Evolutionary conservation across 805 yeast species (phyloP).

Genomic region (Peterozyma xylosa): DNA sequence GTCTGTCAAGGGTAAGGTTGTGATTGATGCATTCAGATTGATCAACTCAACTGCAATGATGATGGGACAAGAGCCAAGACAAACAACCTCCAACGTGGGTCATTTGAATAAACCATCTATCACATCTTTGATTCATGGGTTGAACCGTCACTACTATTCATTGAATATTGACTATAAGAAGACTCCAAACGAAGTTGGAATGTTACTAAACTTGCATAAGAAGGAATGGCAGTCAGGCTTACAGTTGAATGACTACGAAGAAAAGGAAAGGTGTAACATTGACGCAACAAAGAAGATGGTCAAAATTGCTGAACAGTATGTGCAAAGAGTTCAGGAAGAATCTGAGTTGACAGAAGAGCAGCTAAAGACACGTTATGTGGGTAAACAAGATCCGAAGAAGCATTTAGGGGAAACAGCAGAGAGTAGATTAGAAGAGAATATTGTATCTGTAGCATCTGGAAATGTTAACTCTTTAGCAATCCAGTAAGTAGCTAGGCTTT

Average conservation of each 20-base stretch:
- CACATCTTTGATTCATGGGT: slow-evolving; percentile 94
- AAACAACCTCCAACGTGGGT: slow-evolving; percentile 93
- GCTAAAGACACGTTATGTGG: slow-evolving; percentile 91
- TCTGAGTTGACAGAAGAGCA: slow-evolving; percentile 82
- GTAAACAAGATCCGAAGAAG: slow-evolving; percentile 98
- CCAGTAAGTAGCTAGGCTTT: slow-evolving; percentile 31
- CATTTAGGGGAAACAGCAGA: slow-evolving; percentile 90
- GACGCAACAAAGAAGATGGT: slow-evolving; percentile 74
- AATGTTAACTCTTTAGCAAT: slow-evolving; percentile 88
- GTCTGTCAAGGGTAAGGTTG: slow-evolving; percentile 97
- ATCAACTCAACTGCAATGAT: slow-evolving; percentile 81
- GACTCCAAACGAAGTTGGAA: slow-evolving; percentile 85
- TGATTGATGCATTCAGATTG: slow-evolving; percentile 95
- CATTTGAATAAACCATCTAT: slow-evolving; percentile 92
- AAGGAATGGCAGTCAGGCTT: slow-evolving; percentile 94
- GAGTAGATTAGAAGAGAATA: slow-evolving; percentile 78
- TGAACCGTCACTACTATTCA: slow-evolving; percentile 94
- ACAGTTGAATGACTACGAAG: slow-evolving; percentile 66
- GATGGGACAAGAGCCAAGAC: slow-evolving; percentile 98
- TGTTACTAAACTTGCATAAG: slow-evolving; percentile 91
- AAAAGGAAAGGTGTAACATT: slow-evolving; percentile 68
- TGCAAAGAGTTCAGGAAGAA: slow-evolving; percentile 87
- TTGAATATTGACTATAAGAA: slow-evolving; percentile 91
- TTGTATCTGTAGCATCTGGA: slow-evolving; percentile 80
- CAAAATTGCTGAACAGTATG: slow-evolving; percentile 82